A percentile compares a stretch with the other conserved stretches of the same genome.
Conservation (phyloP, 163 green algal genomes). For the Prototheca cutis region DNA sequence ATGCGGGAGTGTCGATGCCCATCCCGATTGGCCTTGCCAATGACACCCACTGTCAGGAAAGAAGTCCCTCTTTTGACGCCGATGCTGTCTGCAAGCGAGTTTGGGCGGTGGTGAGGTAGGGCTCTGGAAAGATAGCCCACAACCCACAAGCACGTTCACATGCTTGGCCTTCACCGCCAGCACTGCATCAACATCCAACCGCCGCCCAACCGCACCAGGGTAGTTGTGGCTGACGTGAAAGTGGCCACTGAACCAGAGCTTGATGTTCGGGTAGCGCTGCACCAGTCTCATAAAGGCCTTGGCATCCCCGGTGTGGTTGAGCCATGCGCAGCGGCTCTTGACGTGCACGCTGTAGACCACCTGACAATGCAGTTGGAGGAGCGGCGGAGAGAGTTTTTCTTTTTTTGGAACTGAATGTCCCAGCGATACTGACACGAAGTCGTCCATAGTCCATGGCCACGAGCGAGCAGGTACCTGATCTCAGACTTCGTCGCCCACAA, state of each 20-base stretch:
- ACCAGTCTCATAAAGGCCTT: conserved; percentile 53
- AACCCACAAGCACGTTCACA: conserved; percentile 17
- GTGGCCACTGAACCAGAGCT: conserved; percentile 31
- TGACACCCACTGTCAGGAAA: conserved; percentile 70
- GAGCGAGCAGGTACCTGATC: no score
- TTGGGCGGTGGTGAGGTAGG: background rate
- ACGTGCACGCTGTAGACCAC: conserved; percentile 66
- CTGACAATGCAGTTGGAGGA: no score
- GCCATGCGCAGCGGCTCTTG: conserved; percentile 64
- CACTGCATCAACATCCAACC: background rate
- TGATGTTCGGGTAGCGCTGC: conserved; percentile 46
- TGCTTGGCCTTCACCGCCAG: conserved; percentile 10
- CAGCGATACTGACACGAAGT: no score
- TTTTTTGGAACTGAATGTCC: no score
- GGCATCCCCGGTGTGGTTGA: conserved; percentile 48
- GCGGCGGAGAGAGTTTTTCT: no score
- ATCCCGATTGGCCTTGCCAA: conserved; percentile 60
- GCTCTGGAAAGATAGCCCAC: background rate
- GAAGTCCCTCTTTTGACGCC: conserved; percentile 25
- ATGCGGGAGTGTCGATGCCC: conserved; percentile 41
- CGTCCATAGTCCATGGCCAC: no score
- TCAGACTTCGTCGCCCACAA: no score
- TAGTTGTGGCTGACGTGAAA: conserved; percentile 57
- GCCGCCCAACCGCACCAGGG: conserved; percentile 11
- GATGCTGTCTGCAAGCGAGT: conserved; percentile 33